Conservation (phyloP, 2,329 filamentous ascomycete species). For the Hymenoscyphus infarciens region DNA sequence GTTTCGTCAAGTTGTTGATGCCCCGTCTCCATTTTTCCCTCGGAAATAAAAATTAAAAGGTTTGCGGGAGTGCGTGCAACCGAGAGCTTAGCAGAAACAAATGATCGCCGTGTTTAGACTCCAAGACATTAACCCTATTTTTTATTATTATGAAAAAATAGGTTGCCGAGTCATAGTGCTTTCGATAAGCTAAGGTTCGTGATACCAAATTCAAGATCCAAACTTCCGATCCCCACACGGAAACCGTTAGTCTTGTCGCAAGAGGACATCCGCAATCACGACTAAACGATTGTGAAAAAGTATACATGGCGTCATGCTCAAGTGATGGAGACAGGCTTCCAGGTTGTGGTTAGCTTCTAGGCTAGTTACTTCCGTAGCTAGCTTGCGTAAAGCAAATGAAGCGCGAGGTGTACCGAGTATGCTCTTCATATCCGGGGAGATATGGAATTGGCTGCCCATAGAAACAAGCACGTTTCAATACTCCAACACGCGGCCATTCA, state of each 20-base stretch:
- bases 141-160: too few relatives aligned
- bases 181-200: neutral
- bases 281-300: neutral
- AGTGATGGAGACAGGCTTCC: neutral
- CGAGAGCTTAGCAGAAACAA: constrained; percentile 1
- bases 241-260: neutral
- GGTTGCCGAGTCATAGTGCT: neutral
- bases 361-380: too few relatives aligned
- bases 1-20: neutral
- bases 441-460: neutral
- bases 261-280: constrained; percentile 1
- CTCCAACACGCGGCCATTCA: neutral
- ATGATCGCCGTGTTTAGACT: neutral
- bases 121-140: neutral
- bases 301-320: neutral
- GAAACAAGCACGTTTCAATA: neutral
- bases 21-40: neutral
- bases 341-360: too few relatives aligned
- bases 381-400: neutral
- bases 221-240: too few relatives aligned
- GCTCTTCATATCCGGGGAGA: neutral
- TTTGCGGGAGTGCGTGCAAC: neutral
- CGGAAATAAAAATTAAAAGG: neutral
- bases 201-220: neutral
- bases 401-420: neutral